Evolutionary conservation across 495 filamentous ascomycete species (phyloP).

Genomic region (Thozetella sp.): DNA sequence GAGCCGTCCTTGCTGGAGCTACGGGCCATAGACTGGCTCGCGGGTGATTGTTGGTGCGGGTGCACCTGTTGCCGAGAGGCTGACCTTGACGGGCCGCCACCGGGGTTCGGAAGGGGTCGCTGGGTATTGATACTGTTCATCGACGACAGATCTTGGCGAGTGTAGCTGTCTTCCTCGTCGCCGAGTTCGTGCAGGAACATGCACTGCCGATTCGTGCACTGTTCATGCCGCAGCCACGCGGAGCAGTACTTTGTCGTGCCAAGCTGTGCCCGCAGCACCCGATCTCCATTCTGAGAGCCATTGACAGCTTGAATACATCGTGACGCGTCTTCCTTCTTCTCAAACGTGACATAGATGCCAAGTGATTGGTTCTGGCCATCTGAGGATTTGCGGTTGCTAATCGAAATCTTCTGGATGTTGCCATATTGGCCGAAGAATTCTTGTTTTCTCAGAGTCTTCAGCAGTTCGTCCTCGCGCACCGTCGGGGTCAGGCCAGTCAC

Average conservation of each 20-base stretch:
- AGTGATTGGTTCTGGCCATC: constrained; percentile 74
- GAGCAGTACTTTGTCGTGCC: constrained; percentile 99
- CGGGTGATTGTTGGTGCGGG: constrained; percentile 51
- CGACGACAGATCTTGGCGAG: constrained; percentile 92
- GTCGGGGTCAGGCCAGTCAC: constrained; percentile 92
- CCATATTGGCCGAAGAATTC: constrained; percentile 99
- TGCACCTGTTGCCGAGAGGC: constrained; percentile 52
- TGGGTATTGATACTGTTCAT: constrained; percentile 88
- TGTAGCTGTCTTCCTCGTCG: constrained; percentile 96
- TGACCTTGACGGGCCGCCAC: constrained; percentile 46
- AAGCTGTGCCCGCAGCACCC: constrained; percentile 86
- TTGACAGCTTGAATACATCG: constrained; percentile 91
- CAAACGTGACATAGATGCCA: constrained; percentile 96
- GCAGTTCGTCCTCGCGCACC: constrained; percentile 86
- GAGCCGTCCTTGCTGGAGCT: constrained; percentile 78
- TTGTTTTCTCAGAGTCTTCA: constrained; percentile 81
- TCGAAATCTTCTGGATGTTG: constrained; percentile 97
- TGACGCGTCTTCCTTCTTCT: constrained; percentile 82
- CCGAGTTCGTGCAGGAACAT: constrained; percentile 98
- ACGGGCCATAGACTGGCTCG: constrained; percentile 71
- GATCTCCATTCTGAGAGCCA: constrained; percentile 86
- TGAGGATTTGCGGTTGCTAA: constrained; percentile 87
- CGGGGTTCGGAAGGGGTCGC: constrained; percentile 55
- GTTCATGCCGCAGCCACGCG: constrained; percentile 90
- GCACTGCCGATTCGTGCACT: constrained; percentile 90